Evolutionary conservation across 805 yeast species (phyloP).

Genomic region (Candida krabiensis): DNA sequence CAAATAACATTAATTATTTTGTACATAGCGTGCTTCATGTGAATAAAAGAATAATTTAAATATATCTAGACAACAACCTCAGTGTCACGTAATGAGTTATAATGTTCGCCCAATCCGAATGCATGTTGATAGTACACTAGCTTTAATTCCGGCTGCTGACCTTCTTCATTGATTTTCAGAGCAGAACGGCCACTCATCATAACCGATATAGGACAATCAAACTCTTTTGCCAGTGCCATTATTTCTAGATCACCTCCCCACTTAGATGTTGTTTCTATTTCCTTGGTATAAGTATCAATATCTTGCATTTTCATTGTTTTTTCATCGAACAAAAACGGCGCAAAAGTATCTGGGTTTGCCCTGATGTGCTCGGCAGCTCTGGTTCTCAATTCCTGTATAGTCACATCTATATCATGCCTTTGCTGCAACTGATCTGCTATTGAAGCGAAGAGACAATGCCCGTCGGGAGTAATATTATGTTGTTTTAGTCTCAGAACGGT

Average conservation of each 20-base stretch:
- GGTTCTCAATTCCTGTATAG: conserved; percentile 57
- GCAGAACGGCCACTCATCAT: conserved; percentile 76
- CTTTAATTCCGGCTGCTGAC: conserved; percentile 53
- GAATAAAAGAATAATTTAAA: too few relatives aligned
- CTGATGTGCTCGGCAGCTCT: conserved; percentile 68
- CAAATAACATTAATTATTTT: too few relatives aligned
- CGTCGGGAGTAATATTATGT: conserved; percentile 83
- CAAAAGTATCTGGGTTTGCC: conserved; percentile 63
- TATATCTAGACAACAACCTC: too few relatives aligned
- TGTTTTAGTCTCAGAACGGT: conserved; percentile 47
- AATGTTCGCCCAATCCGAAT: conserved; percentile 93
- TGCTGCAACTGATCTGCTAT: conserved; percentile 69
- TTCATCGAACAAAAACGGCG: conserved; percentile 85
- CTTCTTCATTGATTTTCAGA: conserved; percentile 60
- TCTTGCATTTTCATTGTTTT: conserved; percentile 61
- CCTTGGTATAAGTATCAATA: conserved; percentile 64
- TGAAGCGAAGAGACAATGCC: conserved; percentile 89
- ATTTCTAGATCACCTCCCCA: conserved; percentile 98
- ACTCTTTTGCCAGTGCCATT: conserved; percentile 73
- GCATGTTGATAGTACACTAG: conserved; percentile 82
- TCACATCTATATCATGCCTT: conserved; percentile 44
- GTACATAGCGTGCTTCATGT: too few relatives aligned
- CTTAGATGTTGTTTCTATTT: conserved; percentile 73
- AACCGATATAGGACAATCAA: conserved; percentile 71
- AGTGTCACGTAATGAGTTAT: conserved; percentile 62